phyloP scores from a whole-genome alignment of 257 asterid species.

The Solanum peruvianum region DNA sequence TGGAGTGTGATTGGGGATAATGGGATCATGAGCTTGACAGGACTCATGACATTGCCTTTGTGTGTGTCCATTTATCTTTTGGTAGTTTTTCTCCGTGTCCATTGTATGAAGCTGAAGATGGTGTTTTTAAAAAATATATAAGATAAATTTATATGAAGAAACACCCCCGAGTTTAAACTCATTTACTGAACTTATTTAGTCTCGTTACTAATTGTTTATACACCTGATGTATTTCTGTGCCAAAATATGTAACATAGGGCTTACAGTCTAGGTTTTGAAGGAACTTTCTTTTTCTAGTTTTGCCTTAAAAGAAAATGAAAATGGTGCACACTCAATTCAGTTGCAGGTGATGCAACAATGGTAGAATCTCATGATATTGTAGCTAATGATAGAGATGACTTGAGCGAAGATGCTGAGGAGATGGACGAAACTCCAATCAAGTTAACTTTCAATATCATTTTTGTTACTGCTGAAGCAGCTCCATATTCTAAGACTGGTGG shows the following conservation, averaged over 20 bases:
- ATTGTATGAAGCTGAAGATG: neutral
- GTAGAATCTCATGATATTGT: slow-evolving; percentile 18
- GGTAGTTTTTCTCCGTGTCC: neutral
- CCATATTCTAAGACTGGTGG: slow-evolving; percentile 99
- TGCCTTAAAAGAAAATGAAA: neutral
- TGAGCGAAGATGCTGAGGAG: slow-evolving; percentile 14
- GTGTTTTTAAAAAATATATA: neutral
- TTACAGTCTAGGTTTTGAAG: neutral
- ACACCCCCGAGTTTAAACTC: neutral
- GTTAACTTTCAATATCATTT: slow-evolving; percentile 40
- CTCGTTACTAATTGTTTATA: neutral
- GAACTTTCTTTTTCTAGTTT: neutral
- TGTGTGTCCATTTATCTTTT: neutral
- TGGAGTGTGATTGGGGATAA: neutral
- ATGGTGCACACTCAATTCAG: slow-evolving; percentile 8
- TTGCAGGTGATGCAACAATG: slow-evolving; percentile 23
- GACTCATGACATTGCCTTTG: neutral
- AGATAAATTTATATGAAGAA: neutral
- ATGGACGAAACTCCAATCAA: slow-evolving; percentile 13
- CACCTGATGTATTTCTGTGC: neutral
- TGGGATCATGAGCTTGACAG: neutral
- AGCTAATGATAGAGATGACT: slow-evolving; percentile 16
- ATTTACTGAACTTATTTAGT: neutral
- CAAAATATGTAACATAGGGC: neutral
- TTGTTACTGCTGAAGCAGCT: slow-evolving; percentile 88